phyloP scores from a whole-genome alignment of 148 eudicot species.

The Chenopodium berlandieri region DNA sequence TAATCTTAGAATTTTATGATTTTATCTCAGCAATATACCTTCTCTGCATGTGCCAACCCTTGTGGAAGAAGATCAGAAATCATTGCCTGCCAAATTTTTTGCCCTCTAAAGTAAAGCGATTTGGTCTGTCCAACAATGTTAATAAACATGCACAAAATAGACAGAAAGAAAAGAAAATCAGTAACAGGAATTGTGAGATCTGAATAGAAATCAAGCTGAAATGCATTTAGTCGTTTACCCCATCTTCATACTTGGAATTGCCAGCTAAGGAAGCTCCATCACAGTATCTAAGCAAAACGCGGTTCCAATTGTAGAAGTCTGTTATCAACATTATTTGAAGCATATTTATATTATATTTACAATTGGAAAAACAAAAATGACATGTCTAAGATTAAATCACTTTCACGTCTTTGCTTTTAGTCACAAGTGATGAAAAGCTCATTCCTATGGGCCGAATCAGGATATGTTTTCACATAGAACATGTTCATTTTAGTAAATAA shows the following conservation, averaged over 20 bases:
- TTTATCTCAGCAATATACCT: constrained; percentile 42
- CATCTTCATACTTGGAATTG: constrained; percentile 59
- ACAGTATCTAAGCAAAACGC: constrained; percentile 89
- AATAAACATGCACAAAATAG: neutral
- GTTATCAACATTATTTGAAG: constrained; percentile 8
- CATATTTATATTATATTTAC: neutral
- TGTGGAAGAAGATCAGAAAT: constrained; percentile 85
- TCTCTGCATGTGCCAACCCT: constrained; percentile 62
- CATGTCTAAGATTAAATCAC: neutral
- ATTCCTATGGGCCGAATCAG: too few species aligned
- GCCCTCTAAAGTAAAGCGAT: constrained; percentile 85
- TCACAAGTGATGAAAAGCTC: too few species aligned
- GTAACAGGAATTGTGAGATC: neutral
- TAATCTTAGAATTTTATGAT: neutral
- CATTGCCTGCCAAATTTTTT: constrained; percentile 85
- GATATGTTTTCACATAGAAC: too few species aligned
- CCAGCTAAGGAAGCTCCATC: constrained; percentile 98
- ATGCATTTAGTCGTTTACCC: constrained; percentile 39
- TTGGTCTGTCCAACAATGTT: constrained; percentile 27
- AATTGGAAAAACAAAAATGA: neutral
- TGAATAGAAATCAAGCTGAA: neutral
- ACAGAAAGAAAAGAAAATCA: neutral
- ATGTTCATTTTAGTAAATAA: too few species aligned
- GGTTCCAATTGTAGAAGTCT: constrained; percentile 99
- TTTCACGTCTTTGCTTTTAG: neutral